Base-by-base conservation (phyloP, 2,329 filamentous ascomycete species). In the Botrytis porri region DNA sequence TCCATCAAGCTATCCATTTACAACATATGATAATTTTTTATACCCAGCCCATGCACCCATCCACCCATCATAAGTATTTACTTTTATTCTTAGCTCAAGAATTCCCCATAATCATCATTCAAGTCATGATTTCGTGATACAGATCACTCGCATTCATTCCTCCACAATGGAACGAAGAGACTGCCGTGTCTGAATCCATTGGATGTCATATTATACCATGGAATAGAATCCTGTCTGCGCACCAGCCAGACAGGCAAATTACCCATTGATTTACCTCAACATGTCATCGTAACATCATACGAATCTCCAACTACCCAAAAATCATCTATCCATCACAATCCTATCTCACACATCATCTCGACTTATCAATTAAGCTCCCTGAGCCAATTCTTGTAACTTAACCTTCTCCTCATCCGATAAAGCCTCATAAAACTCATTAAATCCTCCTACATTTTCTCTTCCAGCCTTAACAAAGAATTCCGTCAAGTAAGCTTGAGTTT, bases 401-500 rank as follows among this genome's bases (percentile, higher is more conserved):
- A 84, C 82, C 79, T 86, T 84, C 80, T 84, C 83, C 60, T 83
- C 81, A n/a, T 78, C 78, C 18, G 76, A 81, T 73, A 84, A 76
- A n/a, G 76, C 75, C 29, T 70, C 75, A 73, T 82, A 83, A 20
- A 83, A 72, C 39, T 79, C 80, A 73, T 82, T 81, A 74, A 84
- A 83, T 12, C 80, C 80, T 8, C 79, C 81, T 35, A 81, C 71
- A 73, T 83, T 81, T 74, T 81, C 80, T 12, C 75, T 75, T 3
- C 77, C 77, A 22, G 79, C 79, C 22, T 77, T 76, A 4, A 90
- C 81, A 83, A 98, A 98, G 84, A 97, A 98, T 22, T 95, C 89
- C 1, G 89, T 87, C 64, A 98, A 85, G 81, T 94, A 97, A 6
- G 88, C 88, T 81, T 97, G 93, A 12, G 95, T 97, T 85, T 97